phyloP scores from a whole-genome alignment of 2,329 filamentous ascomycete species.

The Xylaria sp. region DNA sequence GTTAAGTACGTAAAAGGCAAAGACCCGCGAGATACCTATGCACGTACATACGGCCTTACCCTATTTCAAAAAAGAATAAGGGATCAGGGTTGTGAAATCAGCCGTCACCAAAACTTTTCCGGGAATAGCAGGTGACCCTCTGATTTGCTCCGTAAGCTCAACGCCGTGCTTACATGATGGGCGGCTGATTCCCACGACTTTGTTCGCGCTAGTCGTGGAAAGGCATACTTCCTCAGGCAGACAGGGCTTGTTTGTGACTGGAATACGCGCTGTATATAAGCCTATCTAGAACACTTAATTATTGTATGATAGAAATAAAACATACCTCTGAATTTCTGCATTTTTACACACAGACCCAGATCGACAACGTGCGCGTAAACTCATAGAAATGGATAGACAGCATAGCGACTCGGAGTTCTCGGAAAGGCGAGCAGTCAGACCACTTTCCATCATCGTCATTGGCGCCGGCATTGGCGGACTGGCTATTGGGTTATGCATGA shows the following conservation, averaged over 20 bases:
- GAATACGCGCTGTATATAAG: background rate
- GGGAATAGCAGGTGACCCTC: background rate
- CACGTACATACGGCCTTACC: background rate
- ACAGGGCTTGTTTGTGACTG: background rate
- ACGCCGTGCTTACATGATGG: slow-evolving; percentile 20
- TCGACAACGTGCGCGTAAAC: background rate
- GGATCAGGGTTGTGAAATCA: background rate
- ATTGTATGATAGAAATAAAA: background rate
- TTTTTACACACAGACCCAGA: background rate
- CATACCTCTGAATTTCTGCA: background rate
- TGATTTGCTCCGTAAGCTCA: slow-evolving; percentile 12
- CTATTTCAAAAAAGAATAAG: slow-evolving; percentile 1
- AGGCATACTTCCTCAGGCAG: background rate
- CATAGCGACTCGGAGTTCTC: slow-evolving; percentile 25
- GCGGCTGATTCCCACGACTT: slow-evolving; percentile 8
- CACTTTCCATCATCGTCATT: slow-evolving; percentile 47
- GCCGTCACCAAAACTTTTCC: background rate
- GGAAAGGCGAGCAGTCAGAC: slow-evolving; percentile 29
- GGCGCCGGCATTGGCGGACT: slow-evolving; percentile 58
- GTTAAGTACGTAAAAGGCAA: slow-evolving; percentile 1
- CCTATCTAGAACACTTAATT: background rate
- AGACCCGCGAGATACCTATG: background rate
- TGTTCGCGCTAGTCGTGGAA: background rate
- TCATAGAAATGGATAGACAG: slow-evolving; percentile 21
- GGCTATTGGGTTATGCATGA: slow-evolving; percentile 53